Evolutionary conservation across 768 basidiomycete genomes (phyloP).

Genomic region (Amanita phalloides): DNA sequence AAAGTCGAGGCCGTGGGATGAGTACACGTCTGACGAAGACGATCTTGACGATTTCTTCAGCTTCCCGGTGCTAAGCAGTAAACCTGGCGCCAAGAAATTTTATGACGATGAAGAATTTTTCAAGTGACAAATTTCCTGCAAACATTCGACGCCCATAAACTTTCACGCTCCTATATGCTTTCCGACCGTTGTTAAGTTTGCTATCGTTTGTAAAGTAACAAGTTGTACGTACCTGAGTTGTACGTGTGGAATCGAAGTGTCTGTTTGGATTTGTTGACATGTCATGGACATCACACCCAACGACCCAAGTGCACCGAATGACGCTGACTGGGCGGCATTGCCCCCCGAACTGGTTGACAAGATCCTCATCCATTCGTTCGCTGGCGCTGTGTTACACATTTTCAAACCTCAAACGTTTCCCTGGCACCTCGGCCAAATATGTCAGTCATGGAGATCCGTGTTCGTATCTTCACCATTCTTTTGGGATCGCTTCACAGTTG

Average conservation of each 20-base stretch:
- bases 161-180: background rate
- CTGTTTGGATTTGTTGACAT: too few species aligned
- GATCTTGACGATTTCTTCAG: background rate
- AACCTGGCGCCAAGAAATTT: background rate
- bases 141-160: too few species aligned
- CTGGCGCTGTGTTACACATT: background rate
- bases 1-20: background rate
- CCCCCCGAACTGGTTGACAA: background rate
- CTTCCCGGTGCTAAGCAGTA: too few species aligned
- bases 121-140: background rate
- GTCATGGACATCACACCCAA: background rate
- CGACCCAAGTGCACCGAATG: too few species aligned
- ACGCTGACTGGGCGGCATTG: background rate
- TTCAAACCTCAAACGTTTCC: background rate
- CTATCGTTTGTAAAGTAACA: too few species aligned
- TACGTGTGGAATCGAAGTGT: too few species aligned
- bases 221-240: too few species aligned
- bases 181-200: background rate
- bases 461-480: background rate
- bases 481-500: background rate
- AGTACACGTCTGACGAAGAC: background rate
- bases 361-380: constrained; percentile 13
- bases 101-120: background rate
- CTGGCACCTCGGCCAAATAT: constrained; percentile 2
- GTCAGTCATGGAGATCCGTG: background rate